phyloP scores from a whole-genome alignment of 257 asterid genomes.

The Fraxinus pennsylvanica region DNA sequence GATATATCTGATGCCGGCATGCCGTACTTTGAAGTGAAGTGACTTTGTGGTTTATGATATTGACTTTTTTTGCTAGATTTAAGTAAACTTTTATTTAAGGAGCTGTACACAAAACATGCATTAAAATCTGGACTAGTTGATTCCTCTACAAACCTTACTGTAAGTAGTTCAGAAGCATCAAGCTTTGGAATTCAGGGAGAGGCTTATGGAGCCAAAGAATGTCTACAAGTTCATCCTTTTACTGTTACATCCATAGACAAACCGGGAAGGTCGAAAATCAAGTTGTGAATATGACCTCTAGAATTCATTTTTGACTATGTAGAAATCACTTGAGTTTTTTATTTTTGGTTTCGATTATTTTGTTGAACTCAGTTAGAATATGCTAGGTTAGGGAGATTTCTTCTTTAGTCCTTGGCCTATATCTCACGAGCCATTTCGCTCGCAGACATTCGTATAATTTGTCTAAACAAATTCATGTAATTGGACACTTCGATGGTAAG shows the following conservation, averaged over 20 bases:
- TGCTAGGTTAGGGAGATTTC: not conserved
- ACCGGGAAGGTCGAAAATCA: not conserved
- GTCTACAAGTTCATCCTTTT: conserved; percentile 9
- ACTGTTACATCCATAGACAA: conserved; percentile 2
- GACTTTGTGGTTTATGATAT: not conserved
- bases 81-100: not conserved
- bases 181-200: not conserved
- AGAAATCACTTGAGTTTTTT: not conserved
- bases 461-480: not conserved
- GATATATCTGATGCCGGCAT: too few relatives aligned
- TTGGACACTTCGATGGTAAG: too few relatives aligned
- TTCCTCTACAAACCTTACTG: not conserved
- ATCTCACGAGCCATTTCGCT: not conserved
- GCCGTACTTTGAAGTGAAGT: not conserved
- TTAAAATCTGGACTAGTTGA: not conserved
- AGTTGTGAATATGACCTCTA: conserved; percentile 3
- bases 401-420: not conserved
- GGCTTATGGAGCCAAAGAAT: conserved; percentile 6
- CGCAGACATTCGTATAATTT: not conserved
- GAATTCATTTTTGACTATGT: not conserved
- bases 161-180: not conserved
- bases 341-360: too few relatives aligned
- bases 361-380: not conserved
- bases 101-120: not conserved
- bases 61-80: not conserved